Evolutionary conservation across 768 basidiomycete species (phyloP).

Genomic region (Candolleomyces aberdarensis): DNA sequence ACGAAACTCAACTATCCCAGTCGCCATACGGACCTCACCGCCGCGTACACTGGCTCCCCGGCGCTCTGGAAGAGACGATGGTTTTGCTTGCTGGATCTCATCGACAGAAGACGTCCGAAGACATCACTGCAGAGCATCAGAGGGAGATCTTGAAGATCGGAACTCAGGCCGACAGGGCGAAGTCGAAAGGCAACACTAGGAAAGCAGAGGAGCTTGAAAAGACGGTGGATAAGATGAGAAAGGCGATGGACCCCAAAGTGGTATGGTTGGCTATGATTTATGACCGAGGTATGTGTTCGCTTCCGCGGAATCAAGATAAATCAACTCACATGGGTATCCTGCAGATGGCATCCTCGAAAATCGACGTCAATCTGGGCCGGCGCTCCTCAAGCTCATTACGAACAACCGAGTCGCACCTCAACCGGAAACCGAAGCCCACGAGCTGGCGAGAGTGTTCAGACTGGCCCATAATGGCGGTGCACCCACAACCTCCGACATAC

Average conservation of each 20-base stretch:
- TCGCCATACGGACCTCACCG: not conserved
- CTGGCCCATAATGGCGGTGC: not conserved
- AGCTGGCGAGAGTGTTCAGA: not conserved
- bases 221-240: not conserved
- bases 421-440: not conserved
- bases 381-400: not conserved
- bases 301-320: too few relatives aligned
- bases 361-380: not conserved
- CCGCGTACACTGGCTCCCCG: not conserved
- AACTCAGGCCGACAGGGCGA: too few relatives aligned
- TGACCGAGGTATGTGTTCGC: not conserved
- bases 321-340: too few relatives aligned
- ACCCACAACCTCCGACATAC: not conserved
- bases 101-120: not conserved
- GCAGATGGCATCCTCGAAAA: not conserved
- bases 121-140: not conserved
- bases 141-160: not conserved
- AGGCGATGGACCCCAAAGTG: not conserved
- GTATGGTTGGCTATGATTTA: not conserved
- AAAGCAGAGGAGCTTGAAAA: not conserved
- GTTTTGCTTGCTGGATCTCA: not conserved
- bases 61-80: not conserved
- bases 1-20: not conserved
- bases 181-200: not conserved
- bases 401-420: not conserved